Evolutionary conservation across 179 eudicot genomes (phyloP).

Genomic region (Beta lomatogona): DNA sequence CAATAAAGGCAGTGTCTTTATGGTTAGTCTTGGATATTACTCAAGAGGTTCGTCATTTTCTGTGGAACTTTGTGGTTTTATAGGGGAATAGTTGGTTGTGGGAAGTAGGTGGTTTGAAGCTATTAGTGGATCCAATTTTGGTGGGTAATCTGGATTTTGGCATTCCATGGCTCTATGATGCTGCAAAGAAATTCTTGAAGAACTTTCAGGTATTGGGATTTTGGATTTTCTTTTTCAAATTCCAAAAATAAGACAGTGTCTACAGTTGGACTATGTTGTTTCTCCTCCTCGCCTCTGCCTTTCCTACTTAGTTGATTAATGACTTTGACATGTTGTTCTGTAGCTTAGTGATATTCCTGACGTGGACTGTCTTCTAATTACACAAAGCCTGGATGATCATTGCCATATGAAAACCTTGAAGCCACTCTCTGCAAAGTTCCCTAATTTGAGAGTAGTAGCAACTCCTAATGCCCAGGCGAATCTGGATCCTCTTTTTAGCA

Average conservation of each 20-base stretch:
- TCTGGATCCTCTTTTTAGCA: conserved; percentile 75
- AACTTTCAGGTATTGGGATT: conserved; percentile 60
- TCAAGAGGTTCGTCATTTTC: not conserved
- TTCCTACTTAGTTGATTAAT: not conserved
- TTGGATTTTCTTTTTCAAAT: not conserved
- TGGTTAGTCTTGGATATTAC: not conserved
- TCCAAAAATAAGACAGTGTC: not conserved
- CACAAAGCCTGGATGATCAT: conserved; percentile 96
- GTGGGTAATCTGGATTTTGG: conserved; percentile 97
- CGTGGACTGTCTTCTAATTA: conserved; percentile 77
- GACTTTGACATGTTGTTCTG: conserved; percentile 15
- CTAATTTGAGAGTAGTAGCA: conserved; percentile 72
- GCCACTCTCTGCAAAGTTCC: conserved; percentile 73
- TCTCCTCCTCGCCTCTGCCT: not conserved
- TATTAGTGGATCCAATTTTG: conserved; percentile 91
- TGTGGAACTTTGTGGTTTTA: not conserved
- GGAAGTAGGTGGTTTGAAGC: conserved; percentile 76
- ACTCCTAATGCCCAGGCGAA: conserved; percentile 81
- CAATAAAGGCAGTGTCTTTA: not conserved
- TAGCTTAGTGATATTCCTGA: conserved; percentile 91
- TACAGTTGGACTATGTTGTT: conserved; percentile 2
- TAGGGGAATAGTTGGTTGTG: conserved; percentile 98
- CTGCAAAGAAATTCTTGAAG: conserved; percentile 78
- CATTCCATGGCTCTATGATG: conserved; percentile 93
- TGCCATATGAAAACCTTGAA: conserved; percentile 87